Conservation (phyloP, 2,329 filamentous ascomycete genomes). For the Diaporthe citrichinensis region DNA sequence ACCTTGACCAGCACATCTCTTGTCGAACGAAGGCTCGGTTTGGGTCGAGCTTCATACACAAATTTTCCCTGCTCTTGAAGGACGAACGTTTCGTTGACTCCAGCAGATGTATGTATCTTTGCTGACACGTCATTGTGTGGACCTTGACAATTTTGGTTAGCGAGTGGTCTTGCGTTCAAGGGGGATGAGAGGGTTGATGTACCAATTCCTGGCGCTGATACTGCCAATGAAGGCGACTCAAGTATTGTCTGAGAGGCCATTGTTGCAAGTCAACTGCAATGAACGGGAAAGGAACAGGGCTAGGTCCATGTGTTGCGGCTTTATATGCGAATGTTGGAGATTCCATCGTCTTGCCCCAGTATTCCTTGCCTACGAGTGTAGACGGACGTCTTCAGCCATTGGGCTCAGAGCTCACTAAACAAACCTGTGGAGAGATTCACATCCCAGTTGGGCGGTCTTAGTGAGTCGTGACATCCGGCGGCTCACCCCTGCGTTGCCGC, state of each 20-base stretch:
- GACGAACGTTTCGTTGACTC: background rate
- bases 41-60: background rate
- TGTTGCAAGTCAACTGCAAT: background rate
- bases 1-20: background rate
- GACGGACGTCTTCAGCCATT: background rate
- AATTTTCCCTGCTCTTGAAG: background rate
- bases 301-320: background rate
- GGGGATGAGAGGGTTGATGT: background rate
- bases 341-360: background rate
- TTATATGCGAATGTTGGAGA: background rate
- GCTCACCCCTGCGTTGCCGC: background rate
- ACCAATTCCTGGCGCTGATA: background rate
- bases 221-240: background rate
- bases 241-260: background rate
- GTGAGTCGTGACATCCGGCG: background rate
- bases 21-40: background rate
- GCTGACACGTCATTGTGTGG: background rate
- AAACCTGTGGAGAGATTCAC: no score
- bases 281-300: background rate
- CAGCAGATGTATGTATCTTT: background rate
- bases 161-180: background rate
- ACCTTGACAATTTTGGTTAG: background rate
- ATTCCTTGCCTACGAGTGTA: background rate
- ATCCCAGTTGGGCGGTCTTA: no score
- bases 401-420: background rate